These are phyloP conservation scores for Boletus vinaceobasis DNA, from an alignment of 768 basidiomycete genomes.

Conservation along the genomic window DNA sequence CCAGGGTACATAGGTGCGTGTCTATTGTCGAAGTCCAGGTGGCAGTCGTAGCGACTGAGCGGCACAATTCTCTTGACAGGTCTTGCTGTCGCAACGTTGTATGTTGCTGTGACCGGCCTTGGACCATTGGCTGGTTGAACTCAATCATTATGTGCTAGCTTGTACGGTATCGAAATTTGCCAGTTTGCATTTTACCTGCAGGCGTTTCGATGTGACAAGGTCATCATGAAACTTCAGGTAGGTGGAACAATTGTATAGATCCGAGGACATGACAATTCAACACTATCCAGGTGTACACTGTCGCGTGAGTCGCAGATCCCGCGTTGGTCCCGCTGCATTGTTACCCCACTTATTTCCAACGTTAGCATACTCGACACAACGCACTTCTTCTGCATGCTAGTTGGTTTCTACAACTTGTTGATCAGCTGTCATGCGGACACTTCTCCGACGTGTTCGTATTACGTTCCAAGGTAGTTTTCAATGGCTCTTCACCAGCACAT, in stretches of 20 bases:
- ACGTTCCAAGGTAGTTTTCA: neutral
- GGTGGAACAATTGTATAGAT: neutral
- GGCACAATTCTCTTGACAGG: neutral
- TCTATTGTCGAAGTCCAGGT: neutral
- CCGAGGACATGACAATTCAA: neutral
- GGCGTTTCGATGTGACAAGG: constrained; percentile 1
- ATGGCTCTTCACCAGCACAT: neutral
- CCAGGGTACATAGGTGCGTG: constrained; percentile 9
- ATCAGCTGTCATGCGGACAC: neutral
- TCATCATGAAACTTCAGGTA: constrained; percentile 4
- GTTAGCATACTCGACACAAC: constrained; percentile 1
- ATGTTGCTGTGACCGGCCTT: neutral
- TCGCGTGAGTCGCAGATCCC: constrained; percentile 1
- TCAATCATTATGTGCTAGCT: neutral
- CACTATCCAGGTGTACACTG: constrained; percentile 2
- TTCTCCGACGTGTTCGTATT: neutral
- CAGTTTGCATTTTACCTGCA: constrained; percentile 8
- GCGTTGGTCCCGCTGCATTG: neutral
- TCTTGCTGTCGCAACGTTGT: constrained; percentile 2
- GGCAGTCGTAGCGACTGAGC: neutral
- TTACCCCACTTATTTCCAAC: neutral
- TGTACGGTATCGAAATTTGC: constrained; percentile 6
- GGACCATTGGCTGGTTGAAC: too few relatives aligned
- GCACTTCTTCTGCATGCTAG: neutral
- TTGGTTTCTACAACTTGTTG: neutral